phyloP scores from a whole-genome alignment of 2,329 filamentous ascomycete genomes.

The Xylariaceae sp. region DNA sequence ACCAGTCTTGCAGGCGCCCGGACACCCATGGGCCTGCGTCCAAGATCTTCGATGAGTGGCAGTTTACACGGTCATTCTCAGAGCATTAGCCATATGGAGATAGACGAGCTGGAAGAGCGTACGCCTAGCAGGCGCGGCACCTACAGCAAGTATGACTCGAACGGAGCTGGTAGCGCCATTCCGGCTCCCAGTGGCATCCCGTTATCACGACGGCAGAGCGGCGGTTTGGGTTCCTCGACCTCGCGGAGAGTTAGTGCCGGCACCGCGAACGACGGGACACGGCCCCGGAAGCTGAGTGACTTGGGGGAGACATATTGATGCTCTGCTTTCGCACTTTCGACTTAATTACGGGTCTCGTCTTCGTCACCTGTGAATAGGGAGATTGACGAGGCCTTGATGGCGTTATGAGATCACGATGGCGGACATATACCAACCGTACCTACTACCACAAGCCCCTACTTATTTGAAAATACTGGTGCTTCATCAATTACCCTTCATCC shows the following conservation, averaged over 20 bases:
- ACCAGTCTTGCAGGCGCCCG: conserved; percentile 59
- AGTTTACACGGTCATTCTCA: conserved; percentile 58
- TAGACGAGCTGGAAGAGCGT: conserved; percentile 49
- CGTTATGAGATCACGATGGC: conserved; percentile 31
- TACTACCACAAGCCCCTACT: conserved; percentile 6
- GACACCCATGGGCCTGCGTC: conserved; percentile 64
- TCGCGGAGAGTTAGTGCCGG: conserved; percentile 41
- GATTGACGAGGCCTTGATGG: conserved; percentile 24
- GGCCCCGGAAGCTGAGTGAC: conserved; percentile 44
- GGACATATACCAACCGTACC: conserved; percentile 26
- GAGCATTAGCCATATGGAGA: conserved; percentile 56
- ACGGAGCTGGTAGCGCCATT: conserved; percentile 39
- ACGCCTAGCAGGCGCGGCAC: conserved; percentile 57
- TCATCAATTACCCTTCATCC: neutral
- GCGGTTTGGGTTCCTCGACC: conserved; percentile 30
- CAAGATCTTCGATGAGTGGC: conserved; percentile 68
- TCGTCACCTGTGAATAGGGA: conserved; percentile 7
- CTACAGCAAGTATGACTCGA: conserved; percentile 48
- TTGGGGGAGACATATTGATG: conserved; percentile 54
- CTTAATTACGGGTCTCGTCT: conserved; percentile 20
- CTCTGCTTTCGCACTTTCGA: conserved; percentile 19
- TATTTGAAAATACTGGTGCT: neutral
- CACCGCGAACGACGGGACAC: conserved; percentile 25
- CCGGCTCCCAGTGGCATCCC: conserved; percentile 47
- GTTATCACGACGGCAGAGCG: conserved; percentile 47